Evolutionary conservation across 768 basidiomycete genomes (phyloP).

Genomic region (Plicaturopsis crispa): DNA sequence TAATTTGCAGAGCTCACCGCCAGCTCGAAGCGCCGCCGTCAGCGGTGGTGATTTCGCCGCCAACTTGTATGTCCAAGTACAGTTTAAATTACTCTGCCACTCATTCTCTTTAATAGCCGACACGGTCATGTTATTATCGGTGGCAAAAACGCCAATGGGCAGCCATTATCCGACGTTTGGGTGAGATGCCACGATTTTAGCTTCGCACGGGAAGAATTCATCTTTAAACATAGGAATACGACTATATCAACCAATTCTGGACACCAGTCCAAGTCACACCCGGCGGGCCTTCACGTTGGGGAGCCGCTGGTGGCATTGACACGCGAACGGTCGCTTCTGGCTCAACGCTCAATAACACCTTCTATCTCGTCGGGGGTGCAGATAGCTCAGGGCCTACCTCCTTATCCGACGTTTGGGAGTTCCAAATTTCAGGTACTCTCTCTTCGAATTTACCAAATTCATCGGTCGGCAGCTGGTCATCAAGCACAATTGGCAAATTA

Average conservation of each 20-base stretch:
- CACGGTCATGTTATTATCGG: slow-evolving; percentile 69
- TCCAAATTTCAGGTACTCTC: slow-evolving; percentile 62
- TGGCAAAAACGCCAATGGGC: slow-evolving; percentile 48
- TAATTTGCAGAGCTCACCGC: slow-evolving; percentile 39
- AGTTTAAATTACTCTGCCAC: slow-evolving; percentile 7
- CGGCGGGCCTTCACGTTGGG: slow-evolving; percentile 58
- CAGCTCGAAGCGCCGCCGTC: slow-evolving; percentile 58
- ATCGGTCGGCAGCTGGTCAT: slow-evolving; percentile 54
- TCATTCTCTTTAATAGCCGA: slow-evolving; percentile 38
- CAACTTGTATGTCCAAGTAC: slow-evolving; percentile 57
- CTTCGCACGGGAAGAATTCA: neutral
- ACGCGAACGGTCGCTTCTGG: slow-evolving; percentile 30
- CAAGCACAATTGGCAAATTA: slow-evolving; percentile 29
- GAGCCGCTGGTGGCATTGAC: slow-evolving; percentile 72
- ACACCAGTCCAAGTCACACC: slow-evolving; percentile 44
- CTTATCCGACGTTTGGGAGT: slow-evolving; percentile 64
- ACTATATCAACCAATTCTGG: slow-evolving; percentile 76
- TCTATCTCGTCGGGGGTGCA: slow-evolving; percentile 69
- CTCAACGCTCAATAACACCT: slow-evolving; percentile 59
- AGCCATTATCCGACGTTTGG: slow-evolving; percentile 65
- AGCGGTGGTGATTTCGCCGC: slow-evolving; percentile 68
- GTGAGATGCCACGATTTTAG: slow-evolving; percentile 32
- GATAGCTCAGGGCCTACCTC: slow-evolving; percentile 35
- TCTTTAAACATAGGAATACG: slow-evolving; percentile 52
- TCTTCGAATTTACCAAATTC: slow-evolving; percentile 56